phyloP scores from a whole-genome alignment of 306 rosid species.

The Astragalus membranaceus region DNA sequence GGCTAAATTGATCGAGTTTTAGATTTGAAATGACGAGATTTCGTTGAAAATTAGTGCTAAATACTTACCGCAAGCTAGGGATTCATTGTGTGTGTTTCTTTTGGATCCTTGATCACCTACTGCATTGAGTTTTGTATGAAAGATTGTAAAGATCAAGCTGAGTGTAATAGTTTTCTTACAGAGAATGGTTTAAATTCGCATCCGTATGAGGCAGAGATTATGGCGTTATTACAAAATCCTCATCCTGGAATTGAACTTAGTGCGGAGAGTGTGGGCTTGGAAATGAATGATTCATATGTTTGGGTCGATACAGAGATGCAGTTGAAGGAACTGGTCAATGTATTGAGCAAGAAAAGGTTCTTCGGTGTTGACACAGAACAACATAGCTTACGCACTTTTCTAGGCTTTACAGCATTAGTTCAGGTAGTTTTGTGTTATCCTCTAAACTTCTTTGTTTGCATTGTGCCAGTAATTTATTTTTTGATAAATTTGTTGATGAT shows the following conservation, averaged over 20 bases:
- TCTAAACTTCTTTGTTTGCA: neutral
- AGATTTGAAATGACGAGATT: neutral
- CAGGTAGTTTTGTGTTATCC: constrained; percentile 40
- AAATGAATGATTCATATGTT: constrained; percentile 41
- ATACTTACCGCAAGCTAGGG: neutral
- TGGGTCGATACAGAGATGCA: constrained; percentile 72
- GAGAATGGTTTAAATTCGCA: constrained; percentile 46
- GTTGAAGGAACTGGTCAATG: constrained; percentile 47
- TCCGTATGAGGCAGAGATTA: constrained; percentile 65
- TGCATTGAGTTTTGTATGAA: neutral
- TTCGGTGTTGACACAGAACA: constrained; percentile 91
- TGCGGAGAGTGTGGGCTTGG: constrained; percentile 29
- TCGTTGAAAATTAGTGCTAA: neutral
- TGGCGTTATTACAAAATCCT: constrained; percentile 35
- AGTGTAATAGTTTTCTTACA: constrained; percentile 16
- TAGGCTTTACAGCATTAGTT: constrained; percentile 78
- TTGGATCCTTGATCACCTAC: neutral
- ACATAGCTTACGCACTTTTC: constrained; percentile 69
- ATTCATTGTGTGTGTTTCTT: neutral
- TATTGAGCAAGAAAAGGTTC: constrained; percentile 43
- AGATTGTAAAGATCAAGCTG: neutral
- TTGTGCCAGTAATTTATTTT: neutral
- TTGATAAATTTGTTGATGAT: constrained; percentile 6
- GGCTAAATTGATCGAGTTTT: neutral
- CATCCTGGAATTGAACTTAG: constrained; percentile 36